Evolutionary conservation across 352 stramenopile genomes (phyloP), one percentile per base, ranked within the genome.

Genomic region (Phytophthora europaea): DNA sequence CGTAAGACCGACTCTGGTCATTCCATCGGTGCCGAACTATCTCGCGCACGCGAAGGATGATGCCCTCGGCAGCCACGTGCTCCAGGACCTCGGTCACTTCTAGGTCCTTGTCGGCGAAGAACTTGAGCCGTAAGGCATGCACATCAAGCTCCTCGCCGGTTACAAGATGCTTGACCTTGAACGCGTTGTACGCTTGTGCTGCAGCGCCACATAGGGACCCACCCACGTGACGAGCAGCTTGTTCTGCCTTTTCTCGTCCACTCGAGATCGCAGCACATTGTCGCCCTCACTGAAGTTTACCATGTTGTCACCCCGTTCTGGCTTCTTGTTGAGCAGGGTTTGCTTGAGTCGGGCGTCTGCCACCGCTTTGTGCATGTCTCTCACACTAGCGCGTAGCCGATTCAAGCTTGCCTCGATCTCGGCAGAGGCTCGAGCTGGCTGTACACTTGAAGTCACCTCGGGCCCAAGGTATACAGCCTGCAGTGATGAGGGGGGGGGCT

Each of bases 221-320:
- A 75, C 22, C 61, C 68, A 75, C 28, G 67, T 67, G 54, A 75
- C 26, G 20, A 70, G 61, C 58, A 67, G 10, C 52, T 73, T 73
- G 31, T 59, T 73, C 20, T 64, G 51, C 22, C 20, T 2, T 31
- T 65, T 68, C 28, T 63, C 66, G 22, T 73, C 66, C n/a, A 68
- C 61, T 57, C 61, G 22, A 5, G 62, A 70, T 26, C 68, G 33
- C 18, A 75, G 55, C 13, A 75, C 67, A 52, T 67, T 70, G 48
- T 67, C 61, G 22, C 55, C 68, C 2, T 71, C 28, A 5, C 51
- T 56, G 50, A 76, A 72, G 26, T 76, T 76, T 38, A 76, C 48
- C 16, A 65, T 38, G 38, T 69, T 65, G 7, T 65, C 70, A 33
- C 64, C 43, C 26, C 58, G 40, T 9, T 60, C 18, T n/a, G 18